Evolutionary conservation across 345 rosid genomes (phyloP).

Genomic region (Erodium maritimum): DNA sequence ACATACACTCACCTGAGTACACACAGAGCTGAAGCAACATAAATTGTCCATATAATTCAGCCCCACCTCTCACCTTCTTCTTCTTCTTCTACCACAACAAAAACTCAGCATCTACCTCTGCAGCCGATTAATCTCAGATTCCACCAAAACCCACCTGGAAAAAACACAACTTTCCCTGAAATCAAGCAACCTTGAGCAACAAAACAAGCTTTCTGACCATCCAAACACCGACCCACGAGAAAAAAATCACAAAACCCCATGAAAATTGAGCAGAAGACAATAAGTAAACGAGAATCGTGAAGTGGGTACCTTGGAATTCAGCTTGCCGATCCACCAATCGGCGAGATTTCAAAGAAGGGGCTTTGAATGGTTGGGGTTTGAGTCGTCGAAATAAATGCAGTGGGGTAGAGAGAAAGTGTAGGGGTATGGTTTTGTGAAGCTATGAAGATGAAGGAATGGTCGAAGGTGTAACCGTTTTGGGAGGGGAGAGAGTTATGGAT

Average conservation of each 20-base stretch:
- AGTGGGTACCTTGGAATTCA: slow-evolving; percentile 5
- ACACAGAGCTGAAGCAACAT: slow-evolving; percentile 31
- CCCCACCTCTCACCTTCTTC: slow-evolving; percentile 9
- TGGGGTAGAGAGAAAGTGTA: too few species aligned
- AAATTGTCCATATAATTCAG: slow-evolving; percentile 25
- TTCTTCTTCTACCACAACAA: slow-evolving; percentile 8
- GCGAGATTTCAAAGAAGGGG: too few species aligned
- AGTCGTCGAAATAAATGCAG: too few species aligned
- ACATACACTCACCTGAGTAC: slow-evolving; percentile 20
- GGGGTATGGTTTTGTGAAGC: too few species aligned
- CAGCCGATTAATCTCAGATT: slow-evolving; percentile 2
- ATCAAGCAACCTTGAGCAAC: too few species aligned
- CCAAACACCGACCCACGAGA: slow-evolving; percentile 5
- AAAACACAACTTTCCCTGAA: slow-evolving; percentile 2
- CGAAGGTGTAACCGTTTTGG: neutral
- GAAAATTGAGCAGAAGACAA: neutral
- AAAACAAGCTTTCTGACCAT: too few species aligned
- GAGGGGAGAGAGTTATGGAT: neutral
- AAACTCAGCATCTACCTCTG: slow-evolving; percentile 16
- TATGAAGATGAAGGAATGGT: too few species aligned
- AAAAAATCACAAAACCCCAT: slow-evolving; percentile 7
- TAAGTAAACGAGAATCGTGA: slow-evolving; percentile 1
- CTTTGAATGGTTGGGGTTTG: too few species aligned
- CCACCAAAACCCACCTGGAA: slow-evolving; percentile 1
- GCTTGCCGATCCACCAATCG: slow-evolving; percentile 10